Evolutionary conservation across 441 rosid genomes (phyloP).

Genomic region (Melastoma candidum): DNA sequence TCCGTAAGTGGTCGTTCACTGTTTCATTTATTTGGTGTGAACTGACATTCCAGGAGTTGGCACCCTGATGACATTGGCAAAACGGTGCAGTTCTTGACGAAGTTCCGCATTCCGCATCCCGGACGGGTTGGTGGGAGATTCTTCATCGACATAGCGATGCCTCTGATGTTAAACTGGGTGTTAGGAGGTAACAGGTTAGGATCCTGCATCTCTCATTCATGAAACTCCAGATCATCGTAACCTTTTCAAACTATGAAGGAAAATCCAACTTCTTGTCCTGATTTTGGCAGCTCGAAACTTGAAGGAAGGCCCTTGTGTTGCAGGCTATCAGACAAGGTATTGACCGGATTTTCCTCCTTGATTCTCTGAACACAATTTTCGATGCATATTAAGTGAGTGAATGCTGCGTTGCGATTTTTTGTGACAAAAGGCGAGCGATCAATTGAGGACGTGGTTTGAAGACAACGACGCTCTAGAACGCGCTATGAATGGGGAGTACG

Average conservation of each 20-base stretch:
- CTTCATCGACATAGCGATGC: constrained; percentile 73
- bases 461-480: constrained; percentile 81
- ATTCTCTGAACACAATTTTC: not conserved
- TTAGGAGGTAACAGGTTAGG: constrained; percentile 87
- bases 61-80: constrained; percentile 2
- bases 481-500: constrained; percentile 74
- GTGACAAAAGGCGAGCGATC: constrained; percentile 56
- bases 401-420: not conserved
- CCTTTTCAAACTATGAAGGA: too few species aligned
- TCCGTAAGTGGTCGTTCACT: constrained; percentile 37
- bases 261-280: not conserved
- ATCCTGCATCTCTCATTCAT: not conserved
- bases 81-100: constrained; percentile 61
- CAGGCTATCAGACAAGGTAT: constrained; percentile 82
- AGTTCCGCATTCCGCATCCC: constrained; percentile 79
- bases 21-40: constrained; percentile 2
- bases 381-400: not conserved
- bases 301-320: constrained; percentile 71
- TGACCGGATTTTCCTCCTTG: constrained; percentile 12
- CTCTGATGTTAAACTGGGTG: constrained; percentile 81
- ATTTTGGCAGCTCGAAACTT: constrained; percentile 54
- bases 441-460: constrained; percentile 60
- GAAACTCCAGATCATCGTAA: not conserved
- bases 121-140: constrained; percentile 85
- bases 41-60: not conserved